phyloP scores from a whole-genome alignment of 2,329 filamentous ascomycete species.

The Fusarium keratoplasticum region DNA sequence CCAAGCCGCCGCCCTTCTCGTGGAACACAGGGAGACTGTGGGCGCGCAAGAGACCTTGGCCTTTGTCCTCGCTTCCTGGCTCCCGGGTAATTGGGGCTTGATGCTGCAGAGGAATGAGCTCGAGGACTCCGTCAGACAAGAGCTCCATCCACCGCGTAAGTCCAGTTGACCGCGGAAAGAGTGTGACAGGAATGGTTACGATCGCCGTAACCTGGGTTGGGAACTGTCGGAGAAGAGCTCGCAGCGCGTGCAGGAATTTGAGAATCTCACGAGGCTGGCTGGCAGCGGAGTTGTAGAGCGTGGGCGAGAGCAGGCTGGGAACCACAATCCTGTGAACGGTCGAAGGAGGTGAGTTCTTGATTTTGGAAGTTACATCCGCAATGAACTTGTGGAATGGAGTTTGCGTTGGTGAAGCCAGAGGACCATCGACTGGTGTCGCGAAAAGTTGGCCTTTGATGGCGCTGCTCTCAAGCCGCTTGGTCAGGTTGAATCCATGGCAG shows the following conservation, averaged over 20 bases:
- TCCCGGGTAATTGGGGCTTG: slow-evolving; percentile 64
- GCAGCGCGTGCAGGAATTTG: slow-evolving; percentile 83
- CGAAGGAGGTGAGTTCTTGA: slow-evolving; percentile 67
- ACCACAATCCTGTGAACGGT: slow-evolving; percentile 84
- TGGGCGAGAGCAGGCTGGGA: slow-evolving; percentile 89
- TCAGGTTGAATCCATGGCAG: slow-evolving; percentile 80
- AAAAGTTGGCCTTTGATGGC: slow-evolving; percentile 63
- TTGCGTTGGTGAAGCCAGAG: slow-evolving; percentile 37
- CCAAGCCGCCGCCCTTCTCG: slow-evolving; percentile 85
- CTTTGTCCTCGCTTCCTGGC: slow-evolving; percentile 72
- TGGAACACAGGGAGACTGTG: slow-evolving; percentile 87
- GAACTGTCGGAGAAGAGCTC: slow-evolving; percentile 78
- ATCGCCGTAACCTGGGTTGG: slow-evolving; percentile 75
- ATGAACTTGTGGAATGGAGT: slow-evolving; percentile 71
- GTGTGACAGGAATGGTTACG: slow-evolving; percentile 80
- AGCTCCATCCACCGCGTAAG: slow-evolving; percentile 88
- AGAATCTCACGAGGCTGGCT: slow-evolving; percentile 79
- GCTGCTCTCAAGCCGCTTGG: slow-evolving; percentile 67
- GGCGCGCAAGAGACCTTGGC: slow-evolving; percentile 87
- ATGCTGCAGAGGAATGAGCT: slow-evolving; percentile 78
- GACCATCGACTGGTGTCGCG: slow-evolving; percentile 59
- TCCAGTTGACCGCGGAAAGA: slow-evolving; percentile 81
- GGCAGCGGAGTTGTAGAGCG: slow-evolving; percentile 77
- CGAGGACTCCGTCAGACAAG: slow-evolving; percentile 85
- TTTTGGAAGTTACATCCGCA: slow-evolving; percentile 64